Base-by-base conservation (phyloP, 1,139 yeast genomes). In the Meyerozyma athensensis region DNA sequence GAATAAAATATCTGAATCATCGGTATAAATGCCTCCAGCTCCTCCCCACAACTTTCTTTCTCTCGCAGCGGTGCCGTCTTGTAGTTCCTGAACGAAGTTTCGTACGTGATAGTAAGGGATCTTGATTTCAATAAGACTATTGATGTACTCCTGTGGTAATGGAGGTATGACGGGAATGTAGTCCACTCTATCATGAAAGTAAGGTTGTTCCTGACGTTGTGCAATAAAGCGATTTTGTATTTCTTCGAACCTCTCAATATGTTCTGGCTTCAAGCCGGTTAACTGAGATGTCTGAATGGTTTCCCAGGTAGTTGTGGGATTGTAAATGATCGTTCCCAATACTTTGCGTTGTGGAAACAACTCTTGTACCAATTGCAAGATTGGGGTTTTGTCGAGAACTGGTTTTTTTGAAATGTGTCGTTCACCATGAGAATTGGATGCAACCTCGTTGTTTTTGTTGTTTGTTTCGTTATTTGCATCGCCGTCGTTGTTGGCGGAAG, bases 31-130 rank as follows among this genome's bases (percentile, higher is more conserved):
- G 2, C 73, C 74, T 23, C 65, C 53, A 37, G 83, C 89, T 0
- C 96, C 86, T 2, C 98, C 98, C 97, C 97, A 92, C 2, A 89
- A 53, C 39, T 77, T 75, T 31, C 95, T 65, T 42, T 74, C 68
- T 28, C 46, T 36, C 14, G 46, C 39, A 13, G 54, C 54, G 12
- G 68, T 62, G 26, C 68, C 64, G 12, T 54, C 56, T 7, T 55
- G 44, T 53, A 54, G 39, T 9, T 48, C 45, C n/a, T 52, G 52
- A 38, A 53, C 49, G 38, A 64, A 63, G 21, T 46, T 42, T 23
- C 57, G 53, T 24, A 67, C 54, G 40, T 54, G 59, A 38, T 68
- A 53, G 33, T 66, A 65, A 1, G 92, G 82, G n/a, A 86, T 72
- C 39, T 81, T 72, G 20, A 86, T 68, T 43, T 84, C 84, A 19